Conservation (phyloP, 2,329 filamentous ascomycete genomes). For the Cephalotrichum gorgonifer region DNA sequence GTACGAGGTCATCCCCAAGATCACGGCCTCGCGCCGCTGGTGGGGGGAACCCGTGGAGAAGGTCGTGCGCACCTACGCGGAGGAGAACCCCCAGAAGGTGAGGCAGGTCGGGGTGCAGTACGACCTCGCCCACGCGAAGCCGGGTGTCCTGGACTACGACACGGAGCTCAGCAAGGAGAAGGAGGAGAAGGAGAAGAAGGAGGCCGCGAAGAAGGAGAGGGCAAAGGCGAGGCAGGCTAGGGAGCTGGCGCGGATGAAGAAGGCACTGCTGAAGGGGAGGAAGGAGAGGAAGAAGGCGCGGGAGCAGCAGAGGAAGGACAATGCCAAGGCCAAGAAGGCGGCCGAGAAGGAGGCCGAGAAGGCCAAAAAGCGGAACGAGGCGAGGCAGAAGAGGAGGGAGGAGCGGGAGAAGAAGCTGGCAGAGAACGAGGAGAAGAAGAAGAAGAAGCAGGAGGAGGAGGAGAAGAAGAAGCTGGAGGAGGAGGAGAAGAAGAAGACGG, state of each 20-base stretch:
- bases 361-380: slow-evolving; percentile 18
- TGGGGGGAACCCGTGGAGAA: slow-evolving; percentile 42
- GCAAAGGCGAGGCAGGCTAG: slow-evolving; percentile 15
- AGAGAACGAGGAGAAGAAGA: slow-evolving; percentile 12
- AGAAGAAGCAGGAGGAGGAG: slow-evolving; percentile 11
- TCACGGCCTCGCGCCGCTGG: slow-evolving; percentile 42
- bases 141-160: slow-evolving; percentile 40
- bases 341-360: slow-evolving; percentile 4
- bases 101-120: slow-evolving; percentile 48
- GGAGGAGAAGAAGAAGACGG: not conserved
- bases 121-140: slow-evolving; percentile 51
- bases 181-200: slow-evolving; percentile 15
- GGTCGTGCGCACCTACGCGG: slow-evolving; percentile 37
- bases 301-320: not conserved
- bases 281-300: slow-evolving; percentile 1
- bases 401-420: slow-evolving; percentile 7
- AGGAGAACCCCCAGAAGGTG: slow-evolving; percentile 51
- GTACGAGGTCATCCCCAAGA: slow-evolving; percentile 60
- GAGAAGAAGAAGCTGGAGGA: not conserved
- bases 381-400: slow-evolving; percentile 10
- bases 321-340: slow-evolving; percentile 1
- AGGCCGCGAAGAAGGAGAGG: slow-evolving; percentile 14
- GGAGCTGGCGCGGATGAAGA: slow-evolving; percentile 7
- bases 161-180: slow-evolving; percentile 18
- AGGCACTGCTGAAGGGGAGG: not conserved